Conservation (phyloP, 139 green algal genomes). For the Tetradesmus obliquus region DNA sequence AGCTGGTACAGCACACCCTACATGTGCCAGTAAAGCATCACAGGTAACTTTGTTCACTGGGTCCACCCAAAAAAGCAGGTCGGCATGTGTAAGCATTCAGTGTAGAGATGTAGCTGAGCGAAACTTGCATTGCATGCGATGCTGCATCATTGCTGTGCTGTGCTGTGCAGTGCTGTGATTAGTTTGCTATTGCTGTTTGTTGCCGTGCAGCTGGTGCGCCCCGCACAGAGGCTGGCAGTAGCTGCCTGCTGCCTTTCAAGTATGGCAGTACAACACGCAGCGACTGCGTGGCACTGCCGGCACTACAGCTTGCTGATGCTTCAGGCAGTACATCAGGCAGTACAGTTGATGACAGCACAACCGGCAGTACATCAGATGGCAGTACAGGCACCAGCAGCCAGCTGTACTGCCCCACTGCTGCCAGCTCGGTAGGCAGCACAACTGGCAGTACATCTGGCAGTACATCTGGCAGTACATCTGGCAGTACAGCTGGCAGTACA, state of each 20-base stretch:
- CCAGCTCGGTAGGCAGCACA: not conserved
- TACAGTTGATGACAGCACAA: not conserved
- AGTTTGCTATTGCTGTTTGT: too few species aligned
- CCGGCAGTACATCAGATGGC: not conserved
- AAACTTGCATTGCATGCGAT: too few species aligned
- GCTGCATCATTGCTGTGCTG: not conserved
- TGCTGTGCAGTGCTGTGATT: too few species aligned
- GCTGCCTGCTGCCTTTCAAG: conserved; percentile 1
- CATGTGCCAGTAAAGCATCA: too few species aligned
- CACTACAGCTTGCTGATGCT: not conserved
- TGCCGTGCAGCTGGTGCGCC: not conserved
- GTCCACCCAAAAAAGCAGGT: too few species aligned
- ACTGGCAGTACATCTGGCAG: not conserved
- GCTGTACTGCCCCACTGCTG: not conserved
- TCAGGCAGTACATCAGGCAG: not conserved
- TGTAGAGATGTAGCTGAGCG: too few species aligned
- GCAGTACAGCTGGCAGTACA: not conserved
- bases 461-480: not conserved
- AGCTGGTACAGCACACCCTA: too few species aligned
- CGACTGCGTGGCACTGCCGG: not conserved
- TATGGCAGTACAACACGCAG: conserved; percentile 16
- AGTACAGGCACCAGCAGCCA: not conserved
- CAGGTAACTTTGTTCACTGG: too few species aligned
- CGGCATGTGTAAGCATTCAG: too few species aligned
- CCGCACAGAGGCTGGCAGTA: not conserved